phyloP scores from a whole-genome alignment of 495 filamentous ascomycete species.

The Niebla homalea region DNA sequence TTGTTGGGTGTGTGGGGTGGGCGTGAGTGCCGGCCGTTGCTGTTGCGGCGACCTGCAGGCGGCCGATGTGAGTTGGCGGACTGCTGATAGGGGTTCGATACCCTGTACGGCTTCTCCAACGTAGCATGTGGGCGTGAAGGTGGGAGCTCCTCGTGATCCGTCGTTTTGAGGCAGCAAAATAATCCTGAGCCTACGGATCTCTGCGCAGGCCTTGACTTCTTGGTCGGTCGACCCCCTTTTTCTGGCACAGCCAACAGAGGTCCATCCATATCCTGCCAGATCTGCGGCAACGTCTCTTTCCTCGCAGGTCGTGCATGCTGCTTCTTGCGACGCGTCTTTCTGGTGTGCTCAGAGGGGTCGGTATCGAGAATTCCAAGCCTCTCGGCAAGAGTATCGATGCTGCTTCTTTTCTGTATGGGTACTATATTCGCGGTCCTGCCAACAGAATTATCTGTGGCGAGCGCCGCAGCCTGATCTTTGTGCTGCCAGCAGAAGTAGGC shows the following conservation, averaged over 20 bases:
- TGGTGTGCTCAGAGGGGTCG: conserved; percentile 23
- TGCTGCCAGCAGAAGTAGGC: conserved; percentile 87
- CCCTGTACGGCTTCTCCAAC: conserved; percentile 1
- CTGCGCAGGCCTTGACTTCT: conserved; percentile 1
- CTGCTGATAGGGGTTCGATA: background rate
- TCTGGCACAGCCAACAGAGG: conserved; percentile 23
- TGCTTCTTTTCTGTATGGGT: conserved; percentile 45
- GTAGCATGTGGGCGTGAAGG: conserved; percentile 4
- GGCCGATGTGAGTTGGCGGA: conserved; percentile 8
- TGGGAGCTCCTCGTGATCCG: background rate
- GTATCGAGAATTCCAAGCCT: conserved; percentile 60
- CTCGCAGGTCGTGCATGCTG: conserved; percentile 16
- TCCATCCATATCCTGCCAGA: conserved; percentile 27
- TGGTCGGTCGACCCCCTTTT: background rate
- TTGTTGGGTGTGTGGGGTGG: background rate
- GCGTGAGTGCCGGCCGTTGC: too few species aligned
- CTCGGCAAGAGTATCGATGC: conserved; percentile 72
- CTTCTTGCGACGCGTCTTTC: conserved; percentile 11
- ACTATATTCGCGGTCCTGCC: conserved; percentile 11
- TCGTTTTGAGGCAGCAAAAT: conserved; percentile 5
- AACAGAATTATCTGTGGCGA: conserved; percentile 10
- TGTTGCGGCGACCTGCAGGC: background rate
- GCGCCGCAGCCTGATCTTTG: conserved; percentile 59
- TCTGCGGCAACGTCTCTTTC: conserved; percentile 18
- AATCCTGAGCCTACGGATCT: background rate